Evolutionary conservation across 2,329 filamentous ascomycete genomes (phyloP).

Genomic region (Colletotrichum plurivorum): DNA sequence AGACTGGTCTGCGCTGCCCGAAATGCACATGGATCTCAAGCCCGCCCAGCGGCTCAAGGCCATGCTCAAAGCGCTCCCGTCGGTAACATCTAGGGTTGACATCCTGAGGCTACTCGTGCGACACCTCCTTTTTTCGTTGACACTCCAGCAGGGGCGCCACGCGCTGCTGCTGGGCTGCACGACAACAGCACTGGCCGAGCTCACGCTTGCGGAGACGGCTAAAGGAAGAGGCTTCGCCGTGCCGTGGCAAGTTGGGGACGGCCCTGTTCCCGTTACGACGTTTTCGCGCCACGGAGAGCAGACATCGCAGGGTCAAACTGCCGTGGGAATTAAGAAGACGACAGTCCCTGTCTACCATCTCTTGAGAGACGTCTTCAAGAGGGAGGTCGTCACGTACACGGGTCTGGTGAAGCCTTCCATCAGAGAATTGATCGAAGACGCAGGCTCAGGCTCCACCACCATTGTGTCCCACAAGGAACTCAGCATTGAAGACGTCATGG

Average conservation of each 20-base stretch:
- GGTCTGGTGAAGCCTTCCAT: conserved; percentile 67
- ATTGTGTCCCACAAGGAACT: conserved; percentile 79
- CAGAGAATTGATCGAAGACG: conserved; percentile 56
- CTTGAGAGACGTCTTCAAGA: conserved; percentile 85
- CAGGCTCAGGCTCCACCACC: conserved; percentile 47
- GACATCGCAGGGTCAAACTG: background rate
- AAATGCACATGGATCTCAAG: conserved; percentile 41
- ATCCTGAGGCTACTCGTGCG: conserved; percentile 78
- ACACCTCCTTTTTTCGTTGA: conserved; percentile 78
- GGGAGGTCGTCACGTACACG: conserved; percentile 81
- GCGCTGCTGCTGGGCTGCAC: conserved; percentile 87
- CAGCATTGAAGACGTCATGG: conserved; percentile 93
- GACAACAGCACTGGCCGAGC: conserved; percentile 89
- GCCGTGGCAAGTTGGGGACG: conserved; percentile 87
- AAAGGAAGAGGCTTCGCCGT: conserved; percentile 90
- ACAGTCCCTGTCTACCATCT: conserved; percentile 78
- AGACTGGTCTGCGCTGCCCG: conserved; percentile 66
- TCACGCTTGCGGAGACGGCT: conserved; percentile 87
- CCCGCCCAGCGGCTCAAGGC: conserved; percentile 62
- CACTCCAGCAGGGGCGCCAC: conserved; percentile 72
- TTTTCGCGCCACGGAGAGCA: conserved; percentile 15
- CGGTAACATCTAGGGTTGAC: conserved; percentile 83
- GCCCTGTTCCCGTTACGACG: conserved; percentile 57
- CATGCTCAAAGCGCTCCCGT: conserved; percentile 74
- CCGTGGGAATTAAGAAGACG: conserved; percentile 7